Conservation (phyloP, 495 filamentous ascomycete genomes). For the Trichoderma virens region DNA sequence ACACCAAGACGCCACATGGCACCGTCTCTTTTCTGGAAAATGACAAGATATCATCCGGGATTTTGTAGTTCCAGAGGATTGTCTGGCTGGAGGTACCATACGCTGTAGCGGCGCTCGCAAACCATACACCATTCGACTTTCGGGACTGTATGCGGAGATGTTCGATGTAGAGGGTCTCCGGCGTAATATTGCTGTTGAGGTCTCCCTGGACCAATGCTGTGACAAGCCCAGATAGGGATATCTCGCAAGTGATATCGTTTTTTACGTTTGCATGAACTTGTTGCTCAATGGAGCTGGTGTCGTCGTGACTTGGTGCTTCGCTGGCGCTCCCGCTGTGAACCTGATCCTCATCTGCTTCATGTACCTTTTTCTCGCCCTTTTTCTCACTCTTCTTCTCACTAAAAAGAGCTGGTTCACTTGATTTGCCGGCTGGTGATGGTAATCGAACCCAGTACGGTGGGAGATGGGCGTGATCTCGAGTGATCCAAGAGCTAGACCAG, state of each 20-base stretch:
- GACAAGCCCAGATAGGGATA: constrained; percentile 33
- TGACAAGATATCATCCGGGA: constrained; percentile 43
- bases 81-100: constrained; percentile 43
- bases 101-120: constrained; percentile 47
- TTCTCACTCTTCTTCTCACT: constrained; percentile 3
- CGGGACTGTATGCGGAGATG: constrained; percentile 27
- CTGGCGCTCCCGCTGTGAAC: constrained; percentile 14
- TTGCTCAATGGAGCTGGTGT: constrained; percentile 28
- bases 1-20: constrained; percentile 55
- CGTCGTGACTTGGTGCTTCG: not conserved
- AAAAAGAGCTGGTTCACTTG: constrained; percentile 6
- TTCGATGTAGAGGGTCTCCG: constrained; percentile 34
- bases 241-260: constrained; percentile 36
- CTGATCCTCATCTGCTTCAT: constrained; percentile 7
- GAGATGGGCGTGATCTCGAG: constrained; percentile 41
- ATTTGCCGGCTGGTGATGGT: constrained; percentile 22
- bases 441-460: constrained; percentile 58
- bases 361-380: not conserved
- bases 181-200: constrained; percentile 22
- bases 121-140: constrained; percentile 46
- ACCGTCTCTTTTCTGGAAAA: constrained; percentile 47
- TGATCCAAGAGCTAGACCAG: constrained; percentile 53
- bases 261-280: constrained; percentile 17
- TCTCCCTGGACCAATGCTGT: constrained; percentile 28
- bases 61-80: constrained; percentile 54